Evolutionary conservation across 2,329 filamentous ascomycete genomes (phyloP).

Genomic region (Cercospora beticola): DNA sequence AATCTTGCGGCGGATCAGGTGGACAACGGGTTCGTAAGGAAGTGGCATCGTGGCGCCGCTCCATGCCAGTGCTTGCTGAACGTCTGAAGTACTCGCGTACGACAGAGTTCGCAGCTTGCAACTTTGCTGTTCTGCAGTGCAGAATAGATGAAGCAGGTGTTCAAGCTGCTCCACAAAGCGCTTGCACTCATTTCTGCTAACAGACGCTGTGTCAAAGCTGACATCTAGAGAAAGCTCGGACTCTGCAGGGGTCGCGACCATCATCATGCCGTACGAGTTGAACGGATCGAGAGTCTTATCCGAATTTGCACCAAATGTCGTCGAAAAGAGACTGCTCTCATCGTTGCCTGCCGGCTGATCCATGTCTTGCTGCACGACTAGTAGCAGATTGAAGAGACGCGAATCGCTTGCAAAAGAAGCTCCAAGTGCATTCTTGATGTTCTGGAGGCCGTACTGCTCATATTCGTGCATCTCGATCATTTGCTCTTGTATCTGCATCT

Average conservation of each 20-base stretch:
- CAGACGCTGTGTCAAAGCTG: not conserved
- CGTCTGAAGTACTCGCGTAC: not conserved
- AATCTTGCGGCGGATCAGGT: not conserved
- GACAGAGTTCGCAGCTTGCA: not conserved
- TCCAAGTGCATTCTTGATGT: not conserved
- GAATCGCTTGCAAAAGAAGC: slow-evolving; percentile 34
- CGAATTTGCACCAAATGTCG: not conserved
- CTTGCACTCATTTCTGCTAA: slow-evolving; percentile 4
- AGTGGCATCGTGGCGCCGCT: not conserved
- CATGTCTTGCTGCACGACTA: slow-evolving; percentile 45
- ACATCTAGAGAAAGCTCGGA: not conserved
- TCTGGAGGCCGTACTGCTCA: slow-evolving; percentile 13
- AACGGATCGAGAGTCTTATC: not conserved
- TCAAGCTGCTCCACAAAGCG: slow-evolving; percentile 9
- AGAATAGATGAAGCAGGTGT: slow-evolving; percentile 7
- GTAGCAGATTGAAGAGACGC: slow-evolving; percentile 57
- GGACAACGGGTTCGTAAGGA: not conserved
- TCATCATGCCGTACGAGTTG: not conserved
- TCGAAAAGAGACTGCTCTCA: not conserved
- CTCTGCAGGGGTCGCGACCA: not conserved
- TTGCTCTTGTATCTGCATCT: slow-evolving; percentile 11
- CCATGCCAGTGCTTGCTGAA: not conserved
- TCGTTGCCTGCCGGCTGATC: too few relatives aligned
- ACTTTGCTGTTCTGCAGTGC: not conserved
- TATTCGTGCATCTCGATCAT: slow-evolving; percentile 16